A percentile compares a stretch with the other conserved stretches of the same genome.
Conservation (phyloP, 108 stramenopile genomes). For the Nitzschia palea region DNA sequence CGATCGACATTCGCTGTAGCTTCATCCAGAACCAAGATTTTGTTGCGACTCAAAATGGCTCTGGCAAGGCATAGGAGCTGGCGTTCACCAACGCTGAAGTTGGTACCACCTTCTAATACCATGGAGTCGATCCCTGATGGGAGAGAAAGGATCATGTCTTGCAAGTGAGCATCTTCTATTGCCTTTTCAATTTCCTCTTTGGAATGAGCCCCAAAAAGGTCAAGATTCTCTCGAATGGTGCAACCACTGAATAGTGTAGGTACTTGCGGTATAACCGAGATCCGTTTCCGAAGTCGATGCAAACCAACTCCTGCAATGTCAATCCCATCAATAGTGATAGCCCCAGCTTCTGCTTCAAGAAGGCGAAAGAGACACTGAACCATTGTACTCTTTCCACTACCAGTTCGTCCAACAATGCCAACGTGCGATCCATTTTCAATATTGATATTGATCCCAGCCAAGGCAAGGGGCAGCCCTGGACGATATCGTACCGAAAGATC, state of each 20-base stretch:
- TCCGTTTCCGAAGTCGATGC: constrained; percentile 73
- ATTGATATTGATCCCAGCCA: constrained; percentile 59
- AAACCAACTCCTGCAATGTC: constrained; percentile 82
- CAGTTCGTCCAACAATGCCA: constrained; percentile 85
- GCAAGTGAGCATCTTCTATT: constrained; percentile 63
- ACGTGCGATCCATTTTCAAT: constrained; percentile 70
- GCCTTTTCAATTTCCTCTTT: constrained; percentile 61
- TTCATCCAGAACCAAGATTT: constrained; percentile 90
- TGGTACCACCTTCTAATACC: constrained; percentile 90
- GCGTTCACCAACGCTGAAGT: constrained; percentile 90
- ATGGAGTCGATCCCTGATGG: constrained; percentile 60
- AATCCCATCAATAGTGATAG: constrained; percentile 84
- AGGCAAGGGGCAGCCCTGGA: constrained; percentile 64
- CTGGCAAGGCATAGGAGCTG: constrained; percentile 95
- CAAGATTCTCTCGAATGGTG: constrained; percentile 93
- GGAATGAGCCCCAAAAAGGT: constrained; percentile 70
- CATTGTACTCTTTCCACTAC: constrained; percentile 65
- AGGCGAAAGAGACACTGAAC: constrained; percentile 79
- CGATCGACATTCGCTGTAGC: constrained; percentile 90
- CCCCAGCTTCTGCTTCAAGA: constrained; percentile 76
- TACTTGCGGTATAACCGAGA: constrained; percentile 93
- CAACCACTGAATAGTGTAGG: constrained; percentile 92
- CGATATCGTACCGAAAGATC: constrained; percentile 81
- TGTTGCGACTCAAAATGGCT: constrained; percentile 78
- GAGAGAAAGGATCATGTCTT: constrained; percentile 56